Base-by-base conservation (phyloP, 306 rosid species). In the Notholithocarpus densiflorus region DNA sequence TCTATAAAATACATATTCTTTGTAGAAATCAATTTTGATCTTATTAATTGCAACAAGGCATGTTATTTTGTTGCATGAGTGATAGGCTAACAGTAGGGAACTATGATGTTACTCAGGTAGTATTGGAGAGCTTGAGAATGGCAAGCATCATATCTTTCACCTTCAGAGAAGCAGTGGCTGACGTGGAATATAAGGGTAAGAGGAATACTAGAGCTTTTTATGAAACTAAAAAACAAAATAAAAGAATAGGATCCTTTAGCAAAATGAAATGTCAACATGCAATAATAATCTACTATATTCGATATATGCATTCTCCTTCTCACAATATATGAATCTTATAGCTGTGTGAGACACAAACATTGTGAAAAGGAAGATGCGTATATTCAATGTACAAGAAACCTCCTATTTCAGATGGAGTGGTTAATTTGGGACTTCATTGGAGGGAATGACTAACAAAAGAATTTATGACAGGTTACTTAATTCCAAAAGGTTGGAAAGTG, bases 401-500 rank as follows among this genome's bases (percentile, higher is more conserved):
- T 40, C 1, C 3, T 8, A 8, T 7, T 40, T 40, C 0, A 40
- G 0, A 40, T 40, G 12, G 1, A 40, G 45, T 40, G 9, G 45
- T 40, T 40, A 40, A 8, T 40, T 1, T 40, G 3, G 3, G 3
- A 31, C 14, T 69, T 21, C 26, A 27, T 74, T 48, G 19, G 1
- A 17, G 2, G 26, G 32, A 15, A 13, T 27, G 55, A 80, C 75
- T 68, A 53, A 75, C 68, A n/a, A 59, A 37, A 71, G 70, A 82
- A 71, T 59, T 56, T 86, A 82, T 53, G 66, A 80, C 96, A 95
- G 98, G 98, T 19, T 89, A 87, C 85, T 72, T 92, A 55, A 95
- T 95, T 74, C 98, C 98, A 26, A 91, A 92, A 82, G 98, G 98
- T 37, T 95, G 98, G 98, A 95, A 91, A 80, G 98, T 90, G 78